Base-by-base conservation (phyloP, 306 rosid species). In the Cucumis melo region DNA sequence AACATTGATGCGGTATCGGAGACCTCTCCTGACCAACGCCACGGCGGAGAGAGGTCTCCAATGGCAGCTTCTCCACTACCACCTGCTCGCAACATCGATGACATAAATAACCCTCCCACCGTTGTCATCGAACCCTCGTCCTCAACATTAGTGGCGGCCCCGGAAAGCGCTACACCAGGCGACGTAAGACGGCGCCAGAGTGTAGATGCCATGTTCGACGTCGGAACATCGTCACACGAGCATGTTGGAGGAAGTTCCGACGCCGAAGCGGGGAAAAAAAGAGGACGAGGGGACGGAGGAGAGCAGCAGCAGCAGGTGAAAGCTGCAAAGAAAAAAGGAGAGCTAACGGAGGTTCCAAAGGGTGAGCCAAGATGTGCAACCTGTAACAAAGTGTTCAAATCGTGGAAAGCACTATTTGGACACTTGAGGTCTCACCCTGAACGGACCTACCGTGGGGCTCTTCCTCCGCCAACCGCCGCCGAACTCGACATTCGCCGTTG, bases 371-470 rank as follows among this genome's bases (percentile, higher is more conserved):
- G 11, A 60, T 81, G 62, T 68, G 67, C n/a, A 14, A 62, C 74
- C 1, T 76, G 83, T 27, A 44, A 58, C 8, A 48, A 61, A 32
- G 56, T 56, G 42, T 82, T 78, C 55, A 38, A 53, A 0, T 78
- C 84, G 0, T 81, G 85, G 85, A 84, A 78, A 67, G 84, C 85
- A 2, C 51, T 84, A 4, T 84, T 79, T 13, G 87, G 83, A 2
- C 87, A 84, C 6, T 59, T 81, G 78, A 58, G 83, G 14, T 76
- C 74, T 10, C 85, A 84, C 68, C 85, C 85, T 0, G 83, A 79
- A 4, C 77, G 85, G 8, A 34, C 50, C 20, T 79, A 78, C 74
- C 57, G 81, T 5, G 85, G 85, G 11, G 72, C 58, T 7, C 75
- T 76, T 38, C 85, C 85, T 5, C 85, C 87, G 1, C 84, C 84